A percentile compares a stretch with the other conserved stretches of the same genome.
Evolutionary conservation across 2,329 filamentous ascomycete species (phyloP).

Genomic region (Colletotrichum siamense): DNA sequence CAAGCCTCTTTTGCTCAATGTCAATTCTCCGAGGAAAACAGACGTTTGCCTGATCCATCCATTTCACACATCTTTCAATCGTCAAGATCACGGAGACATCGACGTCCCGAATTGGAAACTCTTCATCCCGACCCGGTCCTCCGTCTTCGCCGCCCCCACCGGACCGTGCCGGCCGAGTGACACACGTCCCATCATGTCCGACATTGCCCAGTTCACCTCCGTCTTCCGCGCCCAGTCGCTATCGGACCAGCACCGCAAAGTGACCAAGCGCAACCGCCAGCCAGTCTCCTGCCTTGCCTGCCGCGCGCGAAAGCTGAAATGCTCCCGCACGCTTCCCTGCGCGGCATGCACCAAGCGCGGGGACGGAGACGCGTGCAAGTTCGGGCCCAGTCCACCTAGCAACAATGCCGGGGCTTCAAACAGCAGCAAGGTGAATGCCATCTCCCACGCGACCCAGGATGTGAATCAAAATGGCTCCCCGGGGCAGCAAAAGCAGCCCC

Average conservation of each 20-base stretch:
- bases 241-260: slow-evolving; percentile 32
- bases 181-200: not conserved
- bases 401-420: not conserved
- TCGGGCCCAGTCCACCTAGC: slow-evolving; percentile 24
- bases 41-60: not conserved
- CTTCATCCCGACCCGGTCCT: not conserved
- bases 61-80: not conserved
- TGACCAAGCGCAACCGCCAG: slow-evolving; percentile 43
- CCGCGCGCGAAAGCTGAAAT: slow-evolving; percentile 48
- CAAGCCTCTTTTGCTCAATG: not conserved
- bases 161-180: not conserved
- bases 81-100: not conserved
- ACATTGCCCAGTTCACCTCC: slow-evolving; percentile 28
- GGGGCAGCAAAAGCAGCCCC: slow-evolving; percentile 7
- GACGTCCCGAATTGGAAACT: not conserved
- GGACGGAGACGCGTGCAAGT: slow-evolving; percentile 36
- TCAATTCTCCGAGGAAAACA: not conserved
- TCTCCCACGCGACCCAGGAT: not conserved
- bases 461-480: not conserved
- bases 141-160: not conserved
- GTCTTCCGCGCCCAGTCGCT: slow-evolving; percentile 41
- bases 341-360: slow-evolving; percentile 44
- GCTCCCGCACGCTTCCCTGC: slow-evolving; percentile 47
- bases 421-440: not conserved
- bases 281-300: slow-evolving; percentile 47